Base-by-base conservation (phyloP, 139 green algal species). In the Chlamydomonas asymmetrica region DNA sequence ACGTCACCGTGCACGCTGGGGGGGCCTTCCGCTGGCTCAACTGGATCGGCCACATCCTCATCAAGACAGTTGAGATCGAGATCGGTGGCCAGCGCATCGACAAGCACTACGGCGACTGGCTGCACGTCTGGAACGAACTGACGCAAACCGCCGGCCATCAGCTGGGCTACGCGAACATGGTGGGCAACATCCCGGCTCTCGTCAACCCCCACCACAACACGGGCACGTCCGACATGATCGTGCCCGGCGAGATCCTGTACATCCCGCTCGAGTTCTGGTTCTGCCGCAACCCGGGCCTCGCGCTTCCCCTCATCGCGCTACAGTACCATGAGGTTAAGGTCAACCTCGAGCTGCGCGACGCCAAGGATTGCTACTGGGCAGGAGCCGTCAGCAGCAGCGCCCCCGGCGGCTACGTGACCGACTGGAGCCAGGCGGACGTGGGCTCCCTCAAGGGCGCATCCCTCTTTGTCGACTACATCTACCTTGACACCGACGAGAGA, bases 21-120 rank as follows among this genome's bases (percentile, higher is more conserved):
- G 27, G 38, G 4, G 37, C 3, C 3, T 76, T 76, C 70, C 70
- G 70, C n/a, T 76, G 70, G 70, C 4, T 76, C 29, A 60, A 76
- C 56, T 59, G 38, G 37, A 25, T 76, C 34, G 70, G 70, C 31
- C 70, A 82, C 37, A 43, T 38, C 32, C 43, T 82, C 18, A 59
- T 82, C 35, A 73, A 77, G 68, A 29, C 60, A 5, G 64, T 84
- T 5, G 63, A 75, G 50, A 41, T 80, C 39, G 71, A 79, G 37
- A 84, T 84, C 56, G 78, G 78, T 31, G 70, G 71, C 34, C 71
- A 79, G 71, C 63, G 62, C 41, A 80, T 84, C 54, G 71, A 84
- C 71, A 66, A 68, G 32, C 60, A 75, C 71, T 67, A 62, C 71
- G 56, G 41, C 27, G 78, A 84, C 22, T 84, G 56, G 59, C 25